Conservation (phyloP, 169 alveolate genomes). For the Cryptosporidium bovis region DNA sequence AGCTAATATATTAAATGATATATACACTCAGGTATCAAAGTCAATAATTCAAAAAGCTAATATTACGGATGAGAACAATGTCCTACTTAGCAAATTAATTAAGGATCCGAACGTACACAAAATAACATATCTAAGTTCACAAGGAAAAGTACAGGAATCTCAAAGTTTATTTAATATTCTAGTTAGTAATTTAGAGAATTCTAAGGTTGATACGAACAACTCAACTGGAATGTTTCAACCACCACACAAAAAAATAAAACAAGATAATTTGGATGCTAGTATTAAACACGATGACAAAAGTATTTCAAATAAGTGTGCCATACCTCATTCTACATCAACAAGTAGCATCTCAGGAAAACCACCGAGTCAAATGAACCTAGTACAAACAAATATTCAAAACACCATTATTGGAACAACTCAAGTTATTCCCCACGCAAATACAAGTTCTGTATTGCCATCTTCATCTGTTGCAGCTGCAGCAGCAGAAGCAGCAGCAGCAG, state of each 20-base stretch:
- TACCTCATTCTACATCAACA: slow-evolving; percentile 25
- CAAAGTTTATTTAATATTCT: slow-evolving; percentile 14
- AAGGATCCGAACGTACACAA: slow-evolving; percentile 50
- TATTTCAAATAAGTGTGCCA: neutral
- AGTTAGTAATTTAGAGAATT: slow-evolving; percentile 25
- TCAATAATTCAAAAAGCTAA: slow-evolving; percentile 31
- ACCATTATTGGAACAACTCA: neutral
- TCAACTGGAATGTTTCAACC: slow-evolving; percentile 7
- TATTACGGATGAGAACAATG: slow-evolving; percentile 26
- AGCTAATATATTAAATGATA: slow-evolving; percentile 13
- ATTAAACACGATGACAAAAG: slow-evolving; percentile 4
- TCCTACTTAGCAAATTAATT: slow-evolving; percentile 8
- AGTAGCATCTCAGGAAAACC: neutral
- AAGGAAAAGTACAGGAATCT: slow-evolving; percentile 62
- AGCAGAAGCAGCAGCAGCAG: slow-evolving; percentile 69
- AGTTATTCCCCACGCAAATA: neutral
- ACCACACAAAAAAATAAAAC: slow-evolving; percentile 42
- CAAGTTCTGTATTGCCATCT: neutral
- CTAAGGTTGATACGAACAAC: neutral
- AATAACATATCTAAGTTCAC: slow-evolving; percentile 39
- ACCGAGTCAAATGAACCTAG: neutral
- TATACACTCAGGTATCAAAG: neutral
- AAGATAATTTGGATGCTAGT: neutral
- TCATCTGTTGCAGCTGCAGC: slow-evolving; percentile 37
- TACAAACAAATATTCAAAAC: neutral